Base-by-base conservation (phyloP, 169 alveolate genomes). In the Plasmodium gallinaceum region DNA sequence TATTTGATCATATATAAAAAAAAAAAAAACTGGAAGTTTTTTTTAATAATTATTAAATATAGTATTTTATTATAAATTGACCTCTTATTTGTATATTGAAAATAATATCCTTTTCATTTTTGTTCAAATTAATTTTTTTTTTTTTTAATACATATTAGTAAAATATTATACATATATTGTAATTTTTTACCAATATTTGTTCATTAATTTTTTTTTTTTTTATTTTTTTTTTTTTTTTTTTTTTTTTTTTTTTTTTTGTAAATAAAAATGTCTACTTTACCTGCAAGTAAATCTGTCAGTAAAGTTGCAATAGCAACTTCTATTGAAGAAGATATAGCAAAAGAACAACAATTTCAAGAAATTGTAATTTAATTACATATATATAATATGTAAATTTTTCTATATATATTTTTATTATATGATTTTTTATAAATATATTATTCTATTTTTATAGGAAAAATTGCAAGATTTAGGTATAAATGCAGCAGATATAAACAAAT, bases 381-480 rank as follows among this genome's bases (percentile, higher is more conserved):
- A 18, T 60, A 22, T 60, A 12, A 54, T 43, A 69, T 45, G 9
- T 22, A 18, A 22, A 52, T 9, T 0, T 9, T n/a, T 52, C 7
- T 52, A 52, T 12, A 10, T 12, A 70, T 24, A 0, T 70, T 10
- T 51, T 22, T 26, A 8, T 16, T 51, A n/a, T n/a, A n/a, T 1
- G 5, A 22, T 51, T 43, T 5, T 69, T 6, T 12, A 20, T 32
- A 26, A 18, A 43, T 46, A 4, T 57, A 16, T 57, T 39, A n/a
- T 43, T 43, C 42, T 48, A 0, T 18, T 7, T 45, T 18, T 62
- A 2, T 52, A 90, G 94, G 96, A 96, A 32, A 91, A 92, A 52
- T 91, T 97, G 9, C 97, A 96, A 88, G 97, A 96, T 46, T 88
- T 94, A 64, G 99, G 99, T 12, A 95, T 98, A 10, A 97, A 95